phyloP scores from a whole-genome alignment of 495 filamentous ascomycete genomes.

The Penicillium maclennaniae region DNA sequence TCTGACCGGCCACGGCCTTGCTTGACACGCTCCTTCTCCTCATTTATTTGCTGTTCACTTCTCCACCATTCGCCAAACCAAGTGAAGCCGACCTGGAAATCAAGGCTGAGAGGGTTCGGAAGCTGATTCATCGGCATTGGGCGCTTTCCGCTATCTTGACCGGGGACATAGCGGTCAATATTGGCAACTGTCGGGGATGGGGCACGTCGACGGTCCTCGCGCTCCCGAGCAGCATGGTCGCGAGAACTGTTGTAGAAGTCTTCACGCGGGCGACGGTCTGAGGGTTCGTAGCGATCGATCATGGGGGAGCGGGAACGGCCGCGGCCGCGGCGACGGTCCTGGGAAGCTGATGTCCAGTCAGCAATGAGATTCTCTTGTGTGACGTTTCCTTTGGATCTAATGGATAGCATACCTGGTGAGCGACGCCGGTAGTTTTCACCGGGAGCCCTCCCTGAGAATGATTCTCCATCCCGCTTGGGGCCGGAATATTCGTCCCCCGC shows the following conservation, averaged over 20 bases:
- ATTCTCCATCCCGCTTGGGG: constrained; percentile 37
- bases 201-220: constrained; percentile 62
- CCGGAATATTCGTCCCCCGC: constrained; percentile 40
- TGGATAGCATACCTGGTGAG: constrained; percentile 43
- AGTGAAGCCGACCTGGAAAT: constrained; percentile 93
- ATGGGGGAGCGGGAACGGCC: constrained; percentile 70
- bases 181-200: constrained; percentile 62
- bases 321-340: constrained; percentile 49
- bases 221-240: constrained; percentile 66
- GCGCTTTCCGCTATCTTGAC: constrained; percentile 62
- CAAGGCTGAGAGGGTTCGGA: constrained; percentile 75
- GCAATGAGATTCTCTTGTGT: not conserved
- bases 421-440: constrained; percentile 47
- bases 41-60: constrained; percentile 75
- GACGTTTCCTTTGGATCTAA: not conserved
- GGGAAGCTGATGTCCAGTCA: constrained; percentile 30
- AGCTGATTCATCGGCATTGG: constrained; percentile 66
- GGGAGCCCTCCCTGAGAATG: constrained; percentile 27
- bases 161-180: constrained; percentile 95
- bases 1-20: constrained; percentile 68
- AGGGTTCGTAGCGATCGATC: constrained; percentile 70
- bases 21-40: constrained; percentile 75
- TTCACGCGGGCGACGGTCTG: constrained; percentile 50
- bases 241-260: constrained; percentile 52
- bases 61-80: constrained; percentile 98